Percentiles rank a stretch among this genome's conserved stretches.
Conservation (phyloP, 257 asterid species). For the Oldenlandia corymbosa region DNA sequence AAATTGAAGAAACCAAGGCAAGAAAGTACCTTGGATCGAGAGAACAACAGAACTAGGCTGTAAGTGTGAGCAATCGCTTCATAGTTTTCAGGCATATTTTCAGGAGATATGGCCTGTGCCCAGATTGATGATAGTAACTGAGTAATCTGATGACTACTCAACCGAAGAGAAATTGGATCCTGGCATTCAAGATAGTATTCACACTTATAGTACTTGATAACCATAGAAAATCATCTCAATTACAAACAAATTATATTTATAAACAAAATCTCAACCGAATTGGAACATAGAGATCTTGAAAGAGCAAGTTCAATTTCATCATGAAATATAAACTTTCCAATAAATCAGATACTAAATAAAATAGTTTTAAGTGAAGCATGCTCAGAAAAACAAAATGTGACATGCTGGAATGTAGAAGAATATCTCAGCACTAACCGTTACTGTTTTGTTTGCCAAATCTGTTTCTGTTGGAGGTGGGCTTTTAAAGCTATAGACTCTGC, state of each 20-base stretch:
- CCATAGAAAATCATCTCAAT: constrained; percentile 6
- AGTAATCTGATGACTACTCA: constrained; percentile 89
- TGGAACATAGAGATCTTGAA: neutral
- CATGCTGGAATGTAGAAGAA: constrained; percentile 10
- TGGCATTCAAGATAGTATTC: constrained; percentile 26
- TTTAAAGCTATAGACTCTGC: constrained; percentile 61
- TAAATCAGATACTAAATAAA: neutral
- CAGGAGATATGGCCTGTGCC: constrained; percentile 75
- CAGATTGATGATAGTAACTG: constrained; percentile 81
- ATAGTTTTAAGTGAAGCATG: neutral
- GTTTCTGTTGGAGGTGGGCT: constrained; percentile 35
- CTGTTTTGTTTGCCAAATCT: constrained; percentile 32
- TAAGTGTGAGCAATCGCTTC: constrained; percentile 97
- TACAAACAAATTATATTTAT: neutral
- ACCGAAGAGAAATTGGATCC: constrained; percentile 69
- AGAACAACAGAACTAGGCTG: constrained; percentile 77
- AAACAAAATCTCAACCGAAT: neutral
- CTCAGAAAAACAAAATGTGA: neutral
- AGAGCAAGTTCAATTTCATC: neutral
- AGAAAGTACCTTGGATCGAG: constrained; percentile 76
- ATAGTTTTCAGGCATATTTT: constrained; percentile 77
- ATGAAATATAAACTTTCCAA: neutral
- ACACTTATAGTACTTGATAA: constrained; percentile 9
- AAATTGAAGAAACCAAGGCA: neutral
- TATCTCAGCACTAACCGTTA: constrained; percentile 33